Base-by-base conservation (phyloP, 2,329 filamentous ascomycete species). In the Calonectria montana region DNA sequence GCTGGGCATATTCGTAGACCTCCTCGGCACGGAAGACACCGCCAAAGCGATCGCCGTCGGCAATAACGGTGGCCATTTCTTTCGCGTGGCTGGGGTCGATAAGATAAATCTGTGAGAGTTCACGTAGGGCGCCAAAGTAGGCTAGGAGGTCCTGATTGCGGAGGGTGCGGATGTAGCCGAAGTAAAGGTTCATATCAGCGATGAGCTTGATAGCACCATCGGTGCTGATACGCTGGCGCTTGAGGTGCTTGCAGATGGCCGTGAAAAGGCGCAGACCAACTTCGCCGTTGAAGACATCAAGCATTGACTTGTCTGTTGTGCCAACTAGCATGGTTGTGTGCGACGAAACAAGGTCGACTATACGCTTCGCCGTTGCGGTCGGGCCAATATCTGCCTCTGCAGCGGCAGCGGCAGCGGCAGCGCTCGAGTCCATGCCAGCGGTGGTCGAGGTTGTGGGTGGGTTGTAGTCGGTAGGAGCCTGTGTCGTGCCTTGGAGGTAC, bases 281-380 rank as follows among this genome's bases (percentile, higher is more conserved):
- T 85, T 99, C 97, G 84, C 97, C 95, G 83, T 98, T 98, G 88
- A 99, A 99, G 16, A 99, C 97, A 81, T 99, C 97, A 29, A 99
- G 92, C 89, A 98, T 97, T 73, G 94, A 96, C 87, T 99, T 99
- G 82, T 99, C 97, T 1, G 96, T 98, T 81, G 94, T 97, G 73
- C 97, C 97, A 4, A 94, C 91, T 15, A 99, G 89, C 95, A 99
- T 98, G 80, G 90, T 91, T 1, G 96, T 98, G 82, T 99, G 97
- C 18, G 93, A 93, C 25, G 92, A 93, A 16, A 98, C 94, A 47
- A 98, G 91, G 48, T 95, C 92, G 29, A 98, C 94, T 62, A 99
- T 92, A 65, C 93, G 92, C 74, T 87, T 88, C 5, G 97, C 96
- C 18, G 96, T 96, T 50, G 89, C 84, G 48, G 94, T 98, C 1